Percentiles rank a stretch among this genome's conserved stretches.
phyloP scores from a whole-genome alignment of 2,329 filamentous ascomycete species.

The Ophiostoma montium region DNA sequence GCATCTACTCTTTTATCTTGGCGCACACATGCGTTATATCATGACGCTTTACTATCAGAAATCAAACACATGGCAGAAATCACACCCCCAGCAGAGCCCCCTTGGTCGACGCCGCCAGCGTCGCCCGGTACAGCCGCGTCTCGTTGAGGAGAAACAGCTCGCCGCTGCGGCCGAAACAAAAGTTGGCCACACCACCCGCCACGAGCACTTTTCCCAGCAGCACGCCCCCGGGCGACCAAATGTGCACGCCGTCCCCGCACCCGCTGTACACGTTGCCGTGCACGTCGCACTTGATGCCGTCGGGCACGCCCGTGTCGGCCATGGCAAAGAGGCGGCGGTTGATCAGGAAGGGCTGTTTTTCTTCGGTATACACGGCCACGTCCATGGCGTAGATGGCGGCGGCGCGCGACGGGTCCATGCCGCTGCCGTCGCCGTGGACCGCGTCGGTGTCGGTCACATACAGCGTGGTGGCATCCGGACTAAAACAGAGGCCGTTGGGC shows the following conservation, averaged over 20 bases:
- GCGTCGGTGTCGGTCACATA: constrained; percentile 30
- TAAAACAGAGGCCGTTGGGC: constrained; percentile 28
- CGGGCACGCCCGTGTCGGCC: constrained; percentile 30
- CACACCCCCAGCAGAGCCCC: constrained; percentile 8
- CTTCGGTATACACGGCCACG: constrained; percentile 22
- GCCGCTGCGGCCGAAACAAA: constrained; percentile 28
- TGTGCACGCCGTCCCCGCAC: constrained; percentile 32
- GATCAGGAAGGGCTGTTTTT: constrained; percentile 26
- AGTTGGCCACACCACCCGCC: constrained; percentile 28
- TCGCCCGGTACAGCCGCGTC: constrained; percentile 26
- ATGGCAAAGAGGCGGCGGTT: constrained; percentile 39
- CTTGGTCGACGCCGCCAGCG: constrained; percentile 2
- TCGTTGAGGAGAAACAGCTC: constrained; percentile 34
- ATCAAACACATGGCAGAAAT: no score
- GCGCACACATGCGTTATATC: no score
- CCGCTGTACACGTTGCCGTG: constrained; percentile 33
- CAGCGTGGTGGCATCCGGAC: constrained; percentile 22
- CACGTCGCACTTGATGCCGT: constrained; percentile 26
- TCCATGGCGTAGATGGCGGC: constrained; percentile 29
- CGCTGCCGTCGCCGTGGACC: constrained; percentile 18
- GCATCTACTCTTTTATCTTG: no score
- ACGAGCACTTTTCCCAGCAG: constrained; percentile 28
- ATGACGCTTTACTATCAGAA: no score
- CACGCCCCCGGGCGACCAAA: constrained; percentile 30
- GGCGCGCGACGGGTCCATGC: constrained; percentile 17